These are phyloP conservation scores for Phellopilus nigrolimitatus DNA, from an alignment of 1,284 basidiomycete species.

Conservation along the genomic window DNA sequence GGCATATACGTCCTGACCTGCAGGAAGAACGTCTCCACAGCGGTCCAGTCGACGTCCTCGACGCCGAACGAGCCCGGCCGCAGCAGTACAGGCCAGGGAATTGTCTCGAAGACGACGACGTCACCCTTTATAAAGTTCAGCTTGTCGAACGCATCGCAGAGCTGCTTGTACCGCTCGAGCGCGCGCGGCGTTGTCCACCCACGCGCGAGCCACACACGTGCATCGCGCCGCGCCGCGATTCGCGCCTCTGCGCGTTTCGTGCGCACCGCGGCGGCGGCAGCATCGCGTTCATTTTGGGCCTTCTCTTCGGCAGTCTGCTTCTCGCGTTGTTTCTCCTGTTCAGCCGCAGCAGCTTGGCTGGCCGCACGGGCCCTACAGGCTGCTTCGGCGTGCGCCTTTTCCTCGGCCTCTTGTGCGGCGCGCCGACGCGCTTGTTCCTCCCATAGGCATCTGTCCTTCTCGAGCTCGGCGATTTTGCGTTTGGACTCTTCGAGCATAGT, in stretches of 20 bases:
- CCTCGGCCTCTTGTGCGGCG: constrained; percentile 37
- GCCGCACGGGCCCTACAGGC: constrained; percentile 24
- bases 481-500: constrained; percentile 59
- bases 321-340: constrained; percentile 27
- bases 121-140: constrained; percentile 47
- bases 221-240: constrained; percentile 42
- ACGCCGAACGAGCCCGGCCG: constrained; percentile 45
- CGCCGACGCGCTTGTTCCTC: constrained; percentile 46
- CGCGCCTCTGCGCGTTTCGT: constrained; percentile 35
- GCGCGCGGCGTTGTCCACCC: constrained; percentile 55
- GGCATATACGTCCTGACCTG: constrained; percentile 41
- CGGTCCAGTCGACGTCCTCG: constrained; percentile 62
- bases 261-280: constrained; percentile 22
- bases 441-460: constrained; percentile 61
- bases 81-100: constrained; percentile 69
- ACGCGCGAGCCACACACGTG: constrained; percentile 30
- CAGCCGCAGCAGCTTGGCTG: constrained; percentile 11
- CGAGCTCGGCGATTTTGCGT: constrained; percentile 63
- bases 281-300: constrained; percentile 29
- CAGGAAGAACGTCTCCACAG: constrained; percentile 65
- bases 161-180: constrained; percentile 55
- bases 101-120: constrained; percentile 49
- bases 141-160: constrained; percentile 58
- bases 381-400: constrained; percentile 26
- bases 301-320: constrained; percentile 32